Evolutionary conservation across 768 basidiomycete genomes (phyloP), one percentile per base, ranked within the genome.

Genomic region (Lentinula boryana): DNA sequence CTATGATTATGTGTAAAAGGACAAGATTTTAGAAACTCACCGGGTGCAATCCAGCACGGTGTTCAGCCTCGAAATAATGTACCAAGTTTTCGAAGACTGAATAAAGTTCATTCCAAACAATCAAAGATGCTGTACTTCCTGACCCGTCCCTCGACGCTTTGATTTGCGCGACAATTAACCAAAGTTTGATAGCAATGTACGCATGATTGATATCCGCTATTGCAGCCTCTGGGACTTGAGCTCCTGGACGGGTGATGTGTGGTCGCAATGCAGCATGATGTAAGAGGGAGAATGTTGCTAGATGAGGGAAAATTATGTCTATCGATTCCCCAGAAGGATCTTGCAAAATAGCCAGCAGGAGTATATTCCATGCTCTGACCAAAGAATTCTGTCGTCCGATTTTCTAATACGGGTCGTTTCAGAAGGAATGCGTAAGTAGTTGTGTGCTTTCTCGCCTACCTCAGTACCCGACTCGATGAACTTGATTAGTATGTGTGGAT

Each of bases 51-150:
- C 78, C 78, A 36, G 73, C 71, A 55, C 75, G 75, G 15, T 72
- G 72, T 60, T 84, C 84, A 3, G 65, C 68, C 64, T 85, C 83
- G 41, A 88, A 74, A 1, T 77, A 74, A 43, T 72, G 66, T 13
- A 86, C 66, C 38, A 88, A 74, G 12, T 71, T 71, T 64, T 86
- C 86, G 59, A 88, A 89, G 1, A 85, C 79, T 1, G 87, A 82
- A 89, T 88, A 92, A 7, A 92, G 69, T 65, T 89, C 86, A 66
- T 88, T 89, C 89, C 89, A 92, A 9, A 90, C 77, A 44, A 70
- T 72, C 43, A 75, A 70, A 21, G 78, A 68, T 16, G 72, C 62
- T 35, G 63, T 65, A 58, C 75, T 74, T n/a, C 68, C 71, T 15
- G 62, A 67, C 23, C 72, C 65, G 18, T 66, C 69, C 18, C 51